Base-by-base conservation (phyloP, 176 grass and related monocot genomes). In the Oryza meyeriana region DNA sequence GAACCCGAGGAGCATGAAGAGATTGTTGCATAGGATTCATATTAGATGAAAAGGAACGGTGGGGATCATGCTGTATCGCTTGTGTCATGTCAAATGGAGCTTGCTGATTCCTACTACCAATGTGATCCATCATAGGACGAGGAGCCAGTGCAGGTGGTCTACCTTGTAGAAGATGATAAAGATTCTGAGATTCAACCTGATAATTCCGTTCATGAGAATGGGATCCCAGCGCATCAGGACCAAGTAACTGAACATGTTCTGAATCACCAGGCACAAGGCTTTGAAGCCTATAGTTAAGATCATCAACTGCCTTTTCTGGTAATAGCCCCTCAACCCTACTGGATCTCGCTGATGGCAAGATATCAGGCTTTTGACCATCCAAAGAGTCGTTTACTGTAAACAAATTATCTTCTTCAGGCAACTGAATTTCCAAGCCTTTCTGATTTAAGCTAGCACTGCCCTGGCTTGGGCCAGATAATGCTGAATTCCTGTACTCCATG, bases 341-440 rank as follows among this genome's bases (percentile, higher is more conserved):
- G 55, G 83, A 87, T 81, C 86, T 90, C 50, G 72, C 52, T 78
- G 81, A 73, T 32, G 85, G 41, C 10, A 92, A 79, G 71, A 71
- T 39, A 73, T 85, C 79, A 67, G 79, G 79, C 74, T 70, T 88
- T 83, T 66, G 71, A 80, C 71, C 76, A 57, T 81, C 72, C n/a
- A 89, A 63, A 80, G 87, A 58, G 42, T 92, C 83, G 34, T 76
- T 95, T 76, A 88, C 64, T 66, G 77, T 83, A 88, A 99, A 89
- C 64, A 99, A 82, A 79, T 82, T 92, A 52, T 99, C 89, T 90
- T 99, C 97, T 86, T 95, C 97, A 55, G 93, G 91, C 48, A 99
- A 81, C 65, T 90, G 81, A 81, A 99, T 77, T 22, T 90, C 86
- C 69, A 88, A 65, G 30, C 80, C 78, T 77, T 89, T 86, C 75